phyloP scores from a whole-genome alignment of 78 protist genomes.

The Dictyostelium capitatum region DNA sequence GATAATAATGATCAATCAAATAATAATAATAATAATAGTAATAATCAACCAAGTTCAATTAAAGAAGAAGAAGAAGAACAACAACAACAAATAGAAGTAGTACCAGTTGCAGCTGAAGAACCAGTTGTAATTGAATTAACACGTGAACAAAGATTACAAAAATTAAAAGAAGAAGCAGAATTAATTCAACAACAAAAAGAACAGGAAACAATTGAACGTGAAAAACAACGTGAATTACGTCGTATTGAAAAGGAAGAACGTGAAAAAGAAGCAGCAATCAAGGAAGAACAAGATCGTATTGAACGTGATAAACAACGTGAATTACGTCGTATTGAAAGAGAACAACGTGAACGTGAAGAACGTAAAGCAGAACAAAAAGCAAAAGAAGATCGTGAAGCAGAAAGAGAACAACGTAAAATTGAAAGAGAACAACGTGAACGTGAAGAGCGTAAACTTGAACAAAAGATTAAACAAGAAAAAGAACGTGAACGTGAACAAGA shows the following conservation, averaged over 20 bases:
- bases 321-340: conserved; percentile 14
- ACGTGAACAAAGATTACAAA: conserved; percentile 31
- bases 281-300: background rate
- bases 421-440: conserved; percentile 33
- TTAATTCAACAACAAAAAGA: conserved; percentile 26
- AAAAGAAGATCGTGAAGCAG: conserved; percentile 24
- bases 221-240: conserved; percentile 37
- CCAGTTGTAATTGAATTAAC: background rate
- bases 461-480: conserved; percentile 20
- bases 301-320: conserved; percentile 42
- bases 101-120: background rate
- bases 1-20: background rate
- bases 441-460: conserved; percentile 32
- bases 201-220: conserved; percentile 24
- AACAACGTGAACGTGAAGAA: conserved; percentile 32
- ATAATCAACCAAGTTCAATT: background rate
- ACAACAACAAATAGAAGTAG: background rate
- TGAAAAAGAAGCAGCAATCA: conserved; percentile 9
- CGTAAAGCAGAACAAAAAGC: background rate
- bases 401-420: conserved; percentile 18
- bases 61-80: conserved; percentile 21
- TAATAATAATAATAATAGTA: background rate
- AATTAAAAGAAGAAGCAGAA: background rate
- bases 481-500: conserved; percentile 26
- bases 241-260: conserved; percentile 9